Base-by-base conservation (phyloP, 805 yeast species). In the Nakazawaea ishiwadae region DNA sequence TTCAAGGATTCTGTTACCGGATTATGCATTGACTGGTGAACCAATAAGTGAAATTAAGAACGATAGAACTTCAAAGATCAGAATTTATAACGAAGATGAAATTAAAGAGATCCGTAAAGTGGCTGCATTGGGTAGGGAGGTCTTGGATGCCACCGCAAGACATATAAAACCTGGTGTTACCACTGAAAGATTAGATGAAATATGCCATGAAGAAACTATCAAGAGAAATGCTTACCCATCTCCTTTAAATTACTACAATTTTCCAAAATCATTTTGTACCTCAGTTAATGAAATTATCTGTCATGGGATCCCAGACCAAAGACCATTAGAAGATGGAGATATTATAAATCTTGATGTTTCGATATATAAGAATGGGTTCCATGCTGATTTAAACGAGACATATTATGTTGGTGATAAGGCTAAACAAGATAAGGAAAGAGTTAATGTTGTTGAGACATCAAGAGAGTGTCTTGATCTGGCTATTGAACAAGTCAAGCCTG, bases 261-360 rank as follows among this genome's bases (percentile, higher is more conserved):
- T 79, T 67, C 97, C 98, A 32, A 90, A 89, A 59, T 79, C 93
- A 17, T 75, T 87, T 31, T 93, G 99, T 65, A 88, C 96, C 1
- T 88, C 96, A 2, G 83, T 93, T 33, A 93, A 93, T 63, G 99
- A 93, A 68, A 81, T 89, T 44, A 85, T 93, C 46, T 93, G 99
- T 60, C 99, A 93, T 62, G 99, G 99, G 48, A 85, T 93, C 45
- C 99, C 99, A 20, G 99, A 93, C 63, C 75, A 85, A 65, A 75
- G 90, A 42, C 81, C 80, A 26, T 72, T 93, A 48, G 66, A 86
- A 60, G 98, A 91, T 51, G 99, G 99, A 45, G 99, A 93, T 59
- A 91, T 93, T 51, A 75, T 93, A 46, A 93, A 93, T 58, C 68
- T 93, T 49, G 99, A 93, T 60, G 86, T 93, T 37, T 75, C 96